Conservation (phyloP, 768 basidiomycete genomes). For the Boletus rubroflammeus region DNA sequence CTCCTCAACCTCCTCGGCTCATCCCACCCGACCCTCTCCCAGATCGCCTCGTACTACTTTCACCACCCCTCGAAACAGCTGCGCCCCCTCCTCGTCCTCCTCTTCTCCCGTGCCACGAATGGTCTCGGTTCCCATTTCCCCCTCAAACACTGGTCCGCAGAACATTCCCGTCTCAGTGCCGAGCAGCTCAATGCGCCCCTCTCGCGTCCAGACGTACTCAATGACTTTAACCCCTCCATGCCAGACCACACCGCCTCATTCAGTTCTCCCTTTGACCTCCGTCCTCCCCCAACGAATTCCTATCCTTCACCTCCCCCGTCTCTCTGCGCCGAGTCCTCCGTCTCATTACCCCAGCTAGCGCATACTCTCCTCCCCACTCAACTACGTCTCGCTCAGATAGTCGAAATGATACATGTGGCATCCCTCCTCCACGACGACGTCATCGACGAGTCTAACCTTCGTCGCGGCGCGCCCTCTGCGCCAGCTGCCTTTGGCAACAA, state of each 20-base stretch:
- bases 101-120: constrained; percentile 91
- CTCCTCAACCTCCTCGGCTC: constrained; percentile 80
- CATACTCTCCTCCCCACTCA: constrained; percentile 71
- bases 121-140: constrained; percentile 72
- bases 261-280: constrained; percentile 50
- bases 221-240: constrained; percentile 90
- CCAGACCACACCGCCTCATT: constrained; percentile 74
- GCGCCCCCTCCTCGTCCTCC: constrained; percentile 82
- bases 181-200: constrained; percentile 78
- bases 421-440: constrained; percentile 92
- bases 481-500: constrained; percentile 87
- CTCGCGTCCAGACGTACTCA: constrained; percentile 73
- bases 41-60: constrained; percentile 92
- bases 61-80: constrained; percentile 86
- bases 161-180: constrained; percentile 49
- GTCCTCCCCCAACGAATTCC: constrained; percentile 27
- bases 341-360: constrained; percentile 32
- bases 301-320: constrained; percentile 28
- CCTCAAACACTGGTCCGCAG: constrained; percentile 57
- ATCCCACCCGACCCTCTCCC: constrained; percentile 82
- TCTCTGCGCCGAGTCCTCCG: constrained; percentile 14
- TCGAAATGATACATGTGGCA: constrained; percentile 98
- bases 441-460: constrained; percentile 67
- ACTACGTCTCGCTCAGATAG: constrained; percentile 88
- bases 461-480: constrained; percentile 66